phyloP scores from a whole-genome alignment of 371 early-diverging fungal genomes.

The Mycotypha africana region DNA sequence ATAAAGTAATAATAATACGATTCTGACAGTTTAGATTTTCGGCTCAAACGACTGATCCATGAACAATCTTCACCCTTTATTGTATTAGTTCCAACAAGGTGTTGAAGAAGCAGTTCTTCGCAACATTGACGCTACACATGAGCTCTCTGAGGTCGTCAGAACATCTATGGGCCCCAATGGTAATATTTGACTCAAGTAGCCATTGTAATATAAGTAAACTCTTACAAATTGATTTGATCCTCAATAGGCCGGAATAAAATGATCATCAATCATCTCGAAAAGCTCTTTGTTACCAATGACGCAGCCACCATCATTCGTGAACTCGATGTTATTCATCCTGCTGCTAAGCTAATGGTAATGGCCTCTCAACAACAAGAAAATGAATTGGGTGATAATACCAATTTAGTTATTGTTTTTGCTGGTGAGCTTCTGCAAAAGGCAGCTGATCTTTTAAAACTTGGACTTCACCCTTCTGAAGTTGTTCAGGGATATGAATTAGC shows the following conservation, averaged over 20 bases:
- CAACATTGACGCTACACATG: slow-evolving; percentile 91
- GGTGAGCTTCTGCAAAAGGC: slow-evolving; percentile 94
- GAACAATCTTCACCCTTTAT: neutral
- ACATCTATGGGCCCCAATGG: slow-evolving; percentile 97
- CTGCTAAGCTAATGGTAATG: slow-evolving; percentile 95
- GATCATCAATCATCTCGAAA: slow-evolving; percentile 97
- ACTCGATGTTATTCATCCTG: slow-evolving; percentile 98
- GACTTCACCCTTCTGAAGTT: slow-evolving; percentile 91
- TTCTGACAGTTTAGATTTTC: no score
- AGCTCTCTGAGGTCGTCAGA: slow-evolving; percentile 86
- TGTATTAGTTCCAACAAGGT: slow-evolving; percentile 83
- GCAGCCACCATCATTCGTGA: slow-evolving; percentile 99
- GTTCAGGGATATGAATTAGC: slow-evolving; percentile 94
- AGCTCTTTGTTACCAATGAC: slow-evolving; percentile 98
- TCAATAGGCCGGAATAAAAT: slow-evolving; percentile 98
- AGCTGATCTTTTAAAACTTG: slow-evolving; percentile 88
- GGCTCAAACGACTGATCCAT: no score
- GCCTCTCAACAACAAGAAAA: slow-evolving; percentile 98
- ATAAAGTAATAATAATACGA: slow-evolving; percentile 73
- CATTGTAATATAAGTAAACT: neutral
- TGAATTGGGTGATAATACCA: slow-evolving; percentile 96
- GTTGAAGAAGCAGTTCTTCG: slow-evolving; percentile 94
- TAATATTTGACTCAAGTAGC: no score
- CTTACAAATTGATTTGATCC: neutral
- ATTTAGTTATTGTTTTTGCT: slow-evolving; percentile 92